These are phyloP conservation scores for Grosmannia clavigera DNA, from an alignment of 2,329 filamentous ascomycete genomes.

Conservation along the genomic window DNA sequence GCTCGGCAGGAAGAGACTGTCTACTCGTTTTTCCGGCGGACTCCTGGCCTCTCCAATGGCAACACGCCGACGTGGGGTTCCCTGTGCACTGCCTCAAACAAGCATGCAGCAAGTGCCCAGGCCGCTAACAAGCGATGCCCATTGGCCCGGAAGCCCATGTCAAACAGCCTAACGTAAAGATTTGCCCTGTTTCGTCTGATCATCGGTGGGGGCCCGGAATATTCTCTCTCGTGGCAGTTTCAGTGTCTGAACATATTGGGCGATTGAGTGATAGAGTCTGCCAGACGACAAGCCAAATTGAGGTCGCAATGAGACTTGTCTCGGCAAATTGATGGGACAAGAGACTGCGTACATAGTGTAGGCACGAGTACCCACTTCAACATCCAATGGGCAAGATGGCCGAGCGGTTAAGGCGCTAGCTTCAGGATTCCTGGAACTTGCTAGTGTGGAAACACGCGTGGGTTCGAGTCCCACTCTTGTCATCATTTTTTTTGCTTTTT, in stretches of 20 bases:
- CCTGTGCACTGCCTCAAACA: background rate
- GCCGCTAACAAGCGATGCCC: background rate
- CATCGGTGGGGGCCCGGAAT: too few relatives aligned
- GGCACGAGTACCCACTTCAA: background rate
- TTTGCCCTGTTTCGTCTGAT: background rate
- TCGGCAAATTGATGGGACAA: background rate
- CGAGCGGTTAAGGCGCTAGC: slow-evolving; percentile 3
- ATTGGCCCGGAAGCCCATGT: background rate
- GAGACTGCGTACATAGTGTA: background rate
- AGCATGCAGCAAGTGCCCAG: background rate
- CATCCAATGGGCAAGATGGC: background rate
- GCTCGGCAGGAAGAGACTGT: too few relatives aligned
- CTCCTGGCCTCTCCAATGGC: too few relatives aligned
- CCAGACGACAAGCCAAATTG: background rate
- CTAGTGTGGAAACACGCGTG: slow-evolving; percentile 11
- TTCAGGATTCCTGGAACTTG: slow-evolving; percentile 1
- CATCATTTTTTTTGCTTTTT: background rate
- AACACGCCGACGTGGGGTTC: background rate
- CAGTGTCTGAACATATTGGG: too few relatives aligned
- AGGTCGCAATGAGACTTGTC: background rate
- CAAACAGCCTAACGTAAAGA: background rate
- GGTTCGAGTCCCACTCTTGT: slow-evolving; percentile 13
- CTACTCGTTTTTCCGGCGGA: too few relatives aligned
- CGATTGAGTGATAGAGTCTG: background rate
- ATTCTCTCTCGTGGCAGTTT: too few relatives aligned